A percentile compares a stretch with the other conserved stretches of the same genome.
These are phyloP conservation scores for Tephrocybe sp. DNA, from an alignment of 768 basidiomycete species.

Conservation along the genomic window DNA sequence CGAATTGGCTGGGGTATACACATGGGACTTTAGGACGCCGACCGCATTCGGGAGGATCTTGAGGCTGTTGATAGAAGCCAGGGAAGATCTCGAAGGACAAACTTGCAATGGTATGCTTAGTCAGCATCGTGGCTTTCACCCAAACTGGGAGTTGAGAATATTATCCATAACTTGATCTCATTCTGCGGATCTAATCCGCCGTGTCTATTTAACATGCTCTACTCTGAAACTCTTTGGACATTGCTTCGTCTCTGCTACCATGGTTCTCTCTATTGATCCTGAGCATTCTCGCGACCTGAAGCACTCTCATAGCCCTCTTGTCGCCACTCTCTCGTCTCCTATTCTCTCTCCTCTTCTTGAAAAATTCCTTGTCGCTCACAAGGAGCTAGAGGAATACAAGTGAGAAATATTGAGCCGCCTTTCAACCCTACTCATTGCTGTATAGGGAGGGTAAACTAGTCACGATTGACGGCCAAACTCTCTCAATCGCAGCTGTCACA, in stretches of 20 bases:
- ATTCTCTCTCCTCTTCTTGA: slow-evolving; percentile 20
- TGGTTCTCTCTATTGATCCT: slow-evolving; percentile 26
- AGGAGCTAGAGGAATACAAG: slow-evolving; percentile 57
- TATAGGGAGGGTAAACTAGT: slow-evolving; percentile 46
- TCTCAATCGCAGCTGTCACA: slow-evolving; percentile 57
- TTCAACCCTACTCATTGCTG: background rate
- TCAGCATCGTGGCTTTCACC: background rate
- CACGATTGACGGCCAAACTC: slow-evolving; percentile 49
- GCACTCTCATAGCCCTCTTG: background rate
- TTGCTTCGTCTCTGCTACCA: background rate
- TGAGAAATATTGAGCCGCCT: slow-evolving; percentile 22
- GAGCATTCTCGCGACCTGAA: slow-evolving; percentile 10
- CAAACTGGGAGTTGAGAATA: background rate
- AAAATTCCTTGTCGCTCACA: slow-evolving; percentile 44
- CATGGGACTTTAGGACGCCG: background rate
- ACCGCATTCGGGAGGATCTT: slow-evolving; percentile 16
- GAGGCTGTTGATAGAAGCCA: slow-evolving; percentile 8
- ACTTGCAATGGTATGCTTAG: background rate
- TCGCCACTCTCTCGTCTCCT: background rate
- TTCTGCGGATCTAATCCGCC: slow-evolving; percentile 9
- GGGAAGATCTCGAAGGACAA: background rate
- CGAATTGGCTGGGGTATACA: background rate
- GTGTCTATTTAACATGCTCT: slow-evolving; percentile 16
- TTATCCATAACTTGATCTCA: background rate
- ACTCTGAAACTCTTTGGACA: slow-evolving; percentile 1